Base-by-base conservation (phyloP, 768 basidiomycete species). In the Lentinus brumalis region DNA sequence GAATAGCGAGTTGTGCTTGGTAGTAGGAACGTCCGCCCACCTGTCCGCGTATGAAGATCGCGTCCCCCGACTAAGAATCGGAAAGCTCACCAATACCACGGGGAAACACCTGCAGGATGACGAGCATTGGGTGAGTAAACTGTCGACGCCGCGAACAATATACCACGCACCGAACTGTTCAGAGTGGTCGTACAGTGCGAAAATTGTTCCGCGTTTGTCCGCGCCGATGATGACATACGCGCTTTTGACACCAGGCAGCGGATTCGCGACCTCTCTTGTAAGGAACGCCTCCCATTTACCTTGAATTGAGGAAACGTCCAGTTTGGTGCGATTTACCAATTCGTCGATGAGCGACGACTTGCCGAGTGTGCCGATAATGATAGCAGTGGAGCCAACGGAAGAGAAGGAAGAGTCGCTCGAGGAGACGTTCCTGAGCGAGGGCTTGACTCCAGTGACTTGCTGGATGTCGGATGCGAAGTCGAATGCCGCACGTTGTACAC, bases 11-110 rank as follows among this genome's bases (percentile, higher is more conserved):
- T 76, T 69, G 39, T 86, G 79, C 35, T 77, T 74, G 15, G 80
- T 81, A 1, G 81, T 77, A 8, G 86, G 86, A n/a, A 88, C 88
- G 70, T 91, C 88, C n/a, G 88, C 86, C 88, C 88, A 91, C 84
- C 84, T 87, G 56, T 61, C 21, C 6, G 7, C 16, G 8, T 16
- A 5, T 40, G 1, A 45, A 49, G 1, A 10, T 39, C 10, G 32
- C 30, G 10, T n/a, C 35, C 5, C 4, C 35, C 5, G 5, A n/a
- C 1, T 30, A 31, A 18, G 35, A 30, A 40, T 50, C 11, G 14
- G 42, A 11, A 57, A 52, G 72, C 81, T 46, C 65, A 83, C 83
- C 83, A 87, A 61, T 82, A 85, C 85, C 86, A 87, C n/a, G 86
- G 86, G 18, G 85, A 86, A 38, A 87, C 85, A 57, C 85, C 84